Evolutionary conservation across 257 asterid species (phyloP), one percentile per base, ranked within the genome.

Genomic region (Rauvolfia tetraphylla): DNA sequence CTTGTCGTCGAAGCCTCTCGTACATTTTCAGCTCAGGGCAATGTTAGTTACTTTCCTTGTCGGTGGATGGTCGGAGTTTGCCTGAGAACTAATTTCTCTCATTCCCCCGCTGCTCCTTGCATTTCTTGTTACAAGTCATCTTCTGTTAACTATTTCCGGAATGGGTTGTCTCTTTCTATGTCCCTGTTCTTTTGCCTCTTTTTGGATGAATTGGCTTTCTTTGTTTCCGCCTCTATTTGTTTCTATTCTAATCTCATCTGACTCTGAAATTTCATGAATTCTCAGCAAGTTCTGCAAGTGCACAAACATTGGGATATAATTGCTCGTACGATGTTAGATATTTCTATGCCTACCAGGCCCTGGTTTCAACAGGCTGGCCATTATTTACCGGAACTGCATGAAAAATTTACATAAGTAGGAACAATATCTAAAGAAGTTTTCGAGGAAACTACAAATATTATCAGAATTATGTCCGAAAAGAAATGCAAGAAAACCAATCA

Each of bases 21-120:
- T 36, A 17, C 12, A 10, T 72, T 77, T 29, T 9, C 29, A 36
- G 66, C 63, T 31, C 69, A 74, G 41, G 80, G 82, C 75, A 77
- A 76, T 70, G 73, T 68, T 31, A 39, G 73, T 80, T 38, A 69
- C 81, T 81, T 76, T 79, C 80, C 46, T 8, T 84, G 88, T 84
- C 86, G 88, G 85, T 81, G 76, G 84, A 58, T 77, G 86, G 86
- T 76, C 83, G 82, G 81, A 73, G 63, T 69, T 38, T 62, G 66
- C 74, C 74, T 54, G 74, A 68, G 48, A 41, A 31, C 31, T 39
- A 0, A 2, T 41, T 18, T 23, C 29, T 0, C 29, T 18, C 29
- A 34, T 56, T 4, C 39, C 15, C 31, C 10, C 0, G 18, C 58
- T 68, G 54, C 33, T 11, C 51, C 51, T 46, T 46, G 1, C 4